Percentiles rank a stretch among this genome's conserved stretches.
Evolutionary conservation across 345 rosid species (phyloP).

Genomic region (Acer campestre): DNA sequence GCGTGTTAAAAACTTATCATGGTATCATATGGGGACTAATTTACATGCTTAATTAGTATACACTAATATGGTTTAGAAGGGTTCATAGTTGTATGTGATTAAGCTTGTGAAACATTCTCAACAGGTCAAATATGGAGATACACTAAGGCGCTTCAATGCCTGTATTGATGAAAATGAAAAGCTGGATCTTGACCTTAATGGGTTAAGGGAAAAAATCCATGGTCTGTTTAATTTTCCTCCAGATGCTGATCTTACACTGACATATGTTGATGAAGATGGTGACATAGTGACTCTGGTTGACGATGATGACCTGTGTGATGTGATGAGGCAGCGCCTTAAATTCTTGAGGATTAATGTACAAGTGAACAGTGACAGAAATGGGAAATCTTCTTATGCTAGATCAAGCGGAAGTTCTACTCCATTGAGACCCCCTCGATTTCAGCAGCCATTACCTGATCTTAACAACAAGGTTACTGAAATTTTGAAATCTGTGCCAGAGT

Average conservation of each 20-base stretch:
- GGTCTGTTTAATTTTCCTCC: slow-evolving; percentile 59
- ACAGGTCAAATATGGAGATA: slow-evolving; percentile 74
- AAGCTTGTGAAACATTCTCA: slow-evolving; percentile 3
- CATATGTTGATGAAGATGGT: slow-evolving; percentile 90
- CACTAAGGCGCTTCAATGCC: slow-evolving; percentile 84
- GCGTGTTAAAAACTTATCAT: not conserved
- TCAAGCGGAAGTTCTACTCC: slow-evolving; percentile 64
- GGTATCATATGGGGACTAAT: not conserved
- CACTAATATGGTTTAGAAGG: not conserved
- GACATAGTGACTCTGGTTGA: slow-evolving; percentile 80
- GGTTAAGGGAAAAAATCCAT: slow-evolving; percentile 61
- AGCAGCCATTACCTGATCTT: slow-evolving; percentile 40
- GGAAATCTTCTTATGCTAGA: slow-evolving; percentile 37
- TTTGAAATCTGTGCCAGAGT: slow-evolving; percentile 65
- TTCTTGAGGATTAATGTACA: slow-evolving; percentile 65
- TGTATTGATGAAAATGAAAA: slow-evolving; percentile 44
- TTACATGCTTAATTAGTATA: not conserved
- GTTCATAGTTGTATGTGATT: not conserved
- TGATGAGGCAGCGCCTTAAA: slow-evolving; percentile 68
- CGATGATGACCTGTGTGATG: slow-evolving; percentile 73
- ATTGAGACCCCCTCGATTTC: slow-evolving; percentile 42
- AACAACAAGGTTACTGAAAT: slow-evolving; percentile 50
- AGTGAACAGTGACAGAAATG: slow-evolving; percentile 34
- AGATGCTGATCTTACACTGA: slow-evolving; percentile 56
- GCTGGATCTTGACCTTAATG: slow-evolving; percentile 69